Evolutionary conservation across 2,329 filamentous ascomycete species (phyloP), one percentile per base, ranked within the genome.

Genomic region (Pseudogymnoascus sp.): DNA sequence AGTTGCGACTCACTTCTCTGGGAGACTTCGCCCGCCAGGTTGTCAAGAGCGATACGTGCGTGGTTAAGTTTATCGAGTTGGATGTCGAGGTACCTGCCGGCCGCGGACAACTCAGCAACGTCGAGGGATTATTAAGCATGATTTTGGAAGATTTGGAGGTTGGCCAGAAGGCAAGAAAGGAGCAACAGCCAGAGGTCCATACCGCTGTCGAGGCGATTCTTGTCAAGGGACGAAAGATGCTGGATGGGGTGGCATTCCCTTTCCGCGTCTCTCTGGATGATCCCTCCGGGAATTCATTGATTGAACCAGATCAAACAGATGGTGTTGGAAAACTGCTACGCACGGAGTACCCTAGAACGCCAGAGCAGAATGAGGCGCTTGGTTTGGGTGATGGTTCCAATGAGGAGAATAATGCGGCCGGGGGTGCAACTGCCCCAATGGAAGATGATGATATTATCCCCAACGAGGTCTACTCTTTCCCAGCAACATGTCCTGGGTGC

Each of bases 251-350:
- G 28, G 82, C 82, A 5, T 92, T 96, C 73, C 94, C 94, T 23
- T 97, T 99, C 82, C 89, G 91, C 60, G 77, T 99, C 59, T 88
- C 85, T 42, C 80, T 97, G 59, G 92, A 99, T 73, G 94, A 99
- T 73, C 89, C 91, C 2, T 90, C 92, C 0, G 94, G 94, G 62
- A 99, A 99, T 80, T 96, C 92, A 1, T 97, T 92, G 82, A 96
- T 99, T 70, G 89, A 95, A 59, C 94, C 94, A 12, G 89, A 92
- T 67, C 84, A 90, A 66, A 87, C 86, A 66, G 88, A 91, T 68
- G 83, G 84, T 56, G 83, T 88, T n/a, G 89, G 90, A 69, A 97
- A 97, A 77, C 97, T 92, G 85, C 85, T 86, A 67, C 91, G 93
- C 75, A 83, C 85, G 65, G 91, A 97, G 72, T 99, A 94, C 73